These are phyloP conservation scores for Coniochaeta sp. DNA, from an alignment of 2,329 filamentous ascomycete species.

Conservation along the genomic window DNA sequence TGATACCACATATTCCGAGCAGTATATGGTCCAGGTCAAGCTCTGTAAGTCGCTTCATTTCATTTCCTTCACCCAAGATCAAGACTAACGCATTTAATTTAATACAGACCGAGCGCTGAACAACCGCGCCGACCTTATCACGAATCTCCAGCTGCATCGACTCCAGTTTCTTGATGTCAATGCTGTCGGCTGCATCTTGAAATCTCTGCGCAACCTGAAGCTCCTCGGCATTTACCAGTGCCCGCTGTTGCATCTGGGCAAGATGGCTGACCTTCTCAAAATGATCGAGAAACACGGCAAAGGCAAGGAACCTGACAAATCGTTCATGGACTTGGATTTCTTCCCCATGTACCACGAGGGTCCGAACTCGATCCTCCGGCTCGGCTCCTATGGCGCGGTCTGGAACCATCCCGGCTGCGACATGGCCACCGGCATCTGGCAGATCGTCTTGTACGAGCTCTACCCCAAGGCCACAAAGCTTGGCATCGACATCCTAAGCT, in stretches of 20 bases:
- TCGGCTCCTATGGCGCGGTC: constrained; percentile 7
- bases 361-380: constrained; percentile 1
- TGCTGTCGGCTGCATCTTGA: neutral
- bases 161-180: constrained; percentile 4
- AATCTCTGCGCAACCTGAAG: neutral
- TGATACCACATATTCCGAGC: neutral
- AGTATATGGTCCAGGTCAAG: neutral
- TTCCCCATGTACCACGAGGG: constrained; percentile 7
- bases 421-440: constrained; percentile 4
- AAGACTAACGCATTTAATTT: neutral
- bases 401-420: constrained; percentile 5
- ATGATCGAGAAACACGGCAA: neutral
- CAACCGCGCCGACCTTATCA: neutral
- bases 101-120: neutral
- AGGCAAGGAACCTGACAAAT: neutral
- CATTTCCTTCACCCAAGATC: neutral
- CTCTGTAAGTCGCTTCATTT: neutral
- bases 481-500: constrained; percentile 1
- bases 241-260: constrained; percentile 4
- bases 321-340: constrained; percentile 6
- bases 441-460: neutral
- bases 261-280: constrained; percentile 1
- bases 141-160: constrained; percentile 4
- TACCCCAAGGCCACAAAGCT: neutral
- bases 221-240: constrained; percentile 3